Percentiles rank a stretch among this genome's conserved stretches.
Conservation (phyloP, 148 eudicot genomes). For the Fagopyrum esculentum region DNA sequence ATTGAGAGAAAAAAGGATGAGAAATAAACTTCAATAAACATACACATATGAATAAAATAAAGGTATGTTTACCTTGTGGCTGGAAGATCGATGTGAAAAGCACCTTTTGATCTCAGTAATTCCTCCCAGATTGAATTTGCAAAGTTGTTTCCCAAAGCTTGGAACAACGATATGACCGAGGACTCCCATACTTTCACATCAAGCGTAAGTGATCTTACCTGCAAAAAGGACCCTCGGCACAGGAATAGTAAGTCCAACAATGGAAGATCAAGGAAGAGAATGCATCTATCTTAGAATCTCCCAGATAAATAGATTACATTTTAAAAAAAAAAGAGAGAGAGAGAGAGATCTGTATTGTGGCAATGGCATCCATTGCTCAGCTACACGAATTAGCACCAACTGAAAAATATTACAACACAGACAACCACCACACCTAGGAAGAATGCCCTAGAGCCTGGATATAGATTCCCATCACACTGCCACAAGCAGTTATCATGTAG, state of each 20-base stretch:
- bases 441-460: background rate
- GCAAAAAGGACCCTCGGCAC: slow-evolving; percentile 18
- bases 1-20: slow-evolving; percentile 15
- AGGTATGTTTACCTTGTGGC: slow-evolving; percentile 50
- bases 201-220: slow-evolving; percentile 98
- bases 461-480: background rate
- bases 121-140: slow-evolving; percentile 97
- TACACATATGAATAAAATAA: background rate
- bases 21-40: background rate
- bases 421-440: background rate
- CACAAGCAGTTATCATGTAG: background rate
- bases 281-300: slow-evolving; percentile 1
- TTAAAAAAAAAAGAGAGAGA: too few relatives aligned
- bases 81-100: slow-evolving; percentile 62
- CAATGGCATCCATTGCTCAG: background rate
- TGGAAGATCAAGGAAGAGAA: background rate
- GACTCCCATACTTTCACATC: slow-evolving; percentile 99
- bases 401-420: background rate
- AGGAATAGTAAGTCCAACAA: background rate
- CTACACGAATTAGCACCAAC: background rate
- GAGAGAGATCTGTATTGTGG: background rate
- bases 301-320: background rate
- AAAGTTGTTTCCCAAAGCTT: slow-evolving; percentile 85
- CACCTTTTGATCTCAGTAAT: slow-evolving; percentile 68
- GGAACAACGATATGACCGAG: slow-evolving; percentile 81